phyloP scores from a whole-genome alignment of 768 basidiomycete genomes.

The Termitomyces eurrhizus region DNA sequence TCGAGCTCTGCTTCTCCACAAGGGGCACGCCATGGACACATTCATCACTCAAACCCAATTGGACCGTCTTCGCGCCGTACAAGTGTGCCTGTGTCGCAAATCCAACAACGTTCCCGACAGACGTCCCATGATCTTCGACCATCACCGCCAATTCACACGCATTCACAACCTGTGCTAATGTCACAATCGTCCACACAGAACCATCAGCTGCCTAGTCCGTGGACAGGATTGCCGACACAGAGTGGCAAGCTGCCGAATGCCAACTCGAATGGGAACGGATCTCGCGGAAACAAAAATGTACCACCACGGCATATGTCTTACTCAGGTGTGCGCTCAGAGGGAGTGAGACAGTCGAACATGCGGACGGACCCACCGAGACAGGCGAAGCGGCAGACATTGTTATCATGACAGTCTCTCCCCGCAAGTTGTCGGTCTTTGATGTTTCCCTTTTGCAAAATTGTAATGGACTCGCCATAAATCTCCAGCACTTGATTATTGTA shows the following conservation, averaged over 20 bases:
- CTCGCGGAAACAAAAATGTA: conserved; percentile 4
- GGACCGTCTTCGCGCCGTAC: conserved; percentile 20
- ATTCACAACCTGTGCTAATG: conserved; percentile 21
- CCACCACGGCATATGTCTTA: conserved; percentile 12
- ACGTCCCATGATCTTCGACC: conserved; percentile 11
- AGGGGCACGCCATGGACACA: conserved; percentile 17
- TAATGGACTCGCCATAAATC: conserved; percentile 9
- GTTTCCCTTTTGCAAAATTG: neutral
- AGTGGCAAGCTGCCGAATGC: conserved; percentile 23
- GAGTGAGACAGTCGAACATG: conserved; percentile 9
- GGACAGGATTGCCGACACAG: conserved; percentile 39
- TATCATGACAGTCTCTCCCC: conserved; percentile 4
- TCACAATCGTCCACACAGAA: conserved; percentile 23
- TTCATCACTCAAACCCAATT: neutral
- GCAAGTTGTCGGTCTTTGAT: neutral
- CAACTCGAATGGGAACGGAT: conserved; percentile 8
- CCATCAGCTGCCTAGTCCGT: conserved; percentile 32
- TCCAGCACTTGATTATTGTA: conserved; percentile 1
- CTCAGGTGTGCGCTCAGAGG: conserved; percentile 11
- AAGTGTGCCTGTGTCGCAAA: conserved; percentile 17
- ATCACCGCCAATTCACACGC: conserved; percentile 21
- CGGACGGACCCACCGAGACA: conserved; percentile 11
- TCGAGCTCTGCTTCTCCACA: conserved; percentile 11
- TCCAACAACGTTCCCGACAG: conserved; percentile 10
- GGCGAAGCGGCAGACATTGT: conserved; percentile 12